Conservation (phyloP, 768 basidiomycete genomes). For the Suillus fuscotomentosus region DNA sequence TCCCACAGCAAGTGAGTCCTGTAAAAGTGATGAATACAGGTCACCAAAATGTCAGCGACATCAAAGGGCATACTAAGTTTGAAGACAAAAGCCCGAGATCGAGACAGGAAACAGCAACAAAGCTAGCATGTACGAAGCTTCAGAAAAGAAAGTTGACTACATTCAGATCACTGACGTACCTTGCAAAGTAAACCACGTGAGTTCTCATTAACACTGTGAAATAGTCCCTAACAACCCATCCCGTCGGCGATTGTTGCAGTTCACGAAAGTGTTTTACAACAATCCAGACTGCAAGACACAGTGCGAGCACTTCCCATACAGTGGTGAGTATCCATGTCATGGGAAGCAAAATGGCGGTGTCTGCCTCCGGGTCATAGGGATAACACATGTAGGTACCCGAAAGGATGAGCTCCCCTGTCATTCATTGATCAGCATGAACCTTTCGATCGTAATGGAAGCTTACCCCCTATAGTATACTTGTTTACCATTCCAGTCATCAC, state of each 20-base stretch:
- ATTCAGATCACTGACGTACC: neutral
- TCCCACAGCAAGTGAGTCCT: neutral
- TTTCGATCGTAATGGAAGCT: neutral
- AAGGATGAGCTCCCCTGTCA: neutral
- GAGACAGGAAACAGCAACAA: neutral
- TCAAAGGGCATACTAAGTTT: neutral
- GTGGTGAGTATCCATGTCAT: neutral
- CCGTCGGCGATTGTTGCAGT: neutral
- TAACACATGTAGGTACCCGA: neutral
- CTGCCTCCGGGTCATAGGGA: neutral
- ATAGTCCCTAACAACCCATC: neutral
- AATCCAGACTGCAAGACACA: neutral
- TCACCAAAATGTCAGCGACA: neutral
- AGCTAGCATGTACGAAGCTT: neutral
- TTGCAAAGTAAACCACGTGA: neutral
- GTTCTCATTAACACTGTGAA: neutral
- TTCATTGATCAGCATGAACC: neutral
- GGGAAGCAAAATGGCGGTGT: neutral
- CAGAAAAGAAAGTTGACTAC: neutral
- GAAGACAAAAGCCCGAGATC: neutral
- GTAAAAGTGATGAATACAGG: neutral
- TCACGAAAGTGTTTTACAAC: neutral
- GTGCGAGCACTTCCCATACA: neutral
- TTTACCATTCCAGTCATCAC: neutral
- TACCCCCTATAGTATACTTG: neutral